Base-by-base conservation (phyloP, 2,329 filamentous ascomycete species). In the Pestalotiopsis sp. region DNA sequence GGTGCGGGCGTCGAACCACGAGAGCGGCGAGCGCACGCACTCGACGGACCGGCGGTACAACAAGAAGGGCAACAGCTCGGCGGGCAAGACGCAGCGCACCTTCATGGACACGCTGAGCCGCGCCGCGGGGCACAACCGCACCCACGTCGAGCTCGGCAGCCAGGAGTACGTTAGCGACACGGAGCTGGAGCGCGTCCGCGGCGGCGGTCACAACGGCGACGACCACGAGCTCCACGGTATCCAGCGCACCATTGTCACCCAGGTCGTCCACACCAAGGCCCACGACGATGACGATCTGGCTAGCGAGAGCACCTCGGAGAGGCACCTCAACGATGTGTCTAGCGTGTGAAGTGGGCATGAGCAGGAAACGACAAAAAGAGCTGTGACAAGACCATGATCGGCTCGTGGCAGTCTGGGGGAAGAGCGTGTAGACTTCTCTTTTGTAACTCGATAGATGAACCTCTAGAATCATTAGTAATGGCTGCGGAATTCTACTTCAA, bases 1-100 rank as follows among this genome's bases (percentile, higher is more conserved):
- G 12, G 75, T 75, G 2, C 55, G 67, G 23, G 69, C 69, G 38
- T 66, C 66, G 17, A 69, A 69, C 39, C 58, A 67, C 62, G 12
- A 49, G 5, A 67, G 59, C 59, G 39, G 66, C 41, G 59, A 59
- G 49, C 41, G 27, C 13, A 38, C 27, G 13, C 27, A 23, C 23
- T 52, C 31, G 20, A 65, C 36, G 23, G 55, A 52, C 49, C 31
- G 52, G 5, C 45, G 41, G n/a, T 39, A 68, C 27, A 45, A 13
- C 25, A 31, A 59, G 52, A 52, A 55, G 20, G 52, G 64, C 25
- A 23, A n/a, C 38, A 62, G 59, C 41, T 67, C 60, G 27, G 49
- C 31, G 25, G 25, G n/a, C 20, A 67, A 52, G 60, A 64, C 61
- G 66, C 14, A 23, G 59, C 61, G 58, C 20, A 68, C 27, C 27